Conservation (phyloP, 306 rosid species). For the Ochetophila trinervis region DNA sequence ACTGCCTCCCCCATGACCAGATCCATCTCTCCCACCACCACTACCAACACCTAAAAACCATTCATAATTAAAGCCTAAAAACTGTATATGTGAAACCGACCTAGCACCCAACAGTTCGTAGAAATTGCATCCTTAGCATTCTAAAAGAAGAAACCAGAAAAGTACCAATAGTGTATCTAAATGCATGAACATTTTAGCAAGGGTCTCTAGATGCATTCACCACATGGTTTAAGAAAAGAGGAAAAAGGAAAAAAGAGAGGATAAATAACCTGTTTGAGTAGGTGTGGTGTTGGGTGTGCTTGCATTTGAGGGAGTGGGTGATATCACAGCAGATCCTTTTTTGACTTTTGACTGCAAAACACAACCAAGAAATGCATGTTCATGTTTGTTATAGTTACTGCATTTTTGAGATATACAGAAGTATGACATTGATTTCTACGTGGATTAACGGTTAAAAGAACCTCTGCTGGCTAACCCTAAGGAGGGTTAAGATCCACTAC, state of each 20-base stretch:
- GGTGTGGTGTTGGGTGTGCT: conserved; percentile 33
- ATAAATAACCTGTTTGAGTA: conserved; percentile 48
- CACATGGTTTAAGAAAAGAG: not conserved
- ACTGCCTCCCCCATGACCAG: conserved; percentile 40
- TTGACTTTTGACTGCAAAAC: conserved; percentile 75
- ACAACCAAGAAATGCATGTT: conserved; percentile 5
- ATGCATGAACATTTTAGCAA: not conserved
- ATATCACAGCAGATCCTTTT: conserved; percentile 82
- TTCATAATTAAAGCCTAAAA: not conserved
- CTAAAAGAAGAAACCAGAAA: too few relatives aligned
- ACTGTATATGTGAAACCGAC: not conserved
- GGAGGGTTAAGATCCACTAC: conserved; percentile 8
- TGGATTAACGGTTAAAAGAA: not conserved
- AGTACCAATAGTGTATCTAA: too few relatives aligned
- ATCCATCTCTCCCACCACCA: conserved; percentile 55
- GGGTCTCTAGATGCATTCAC: not conserved
- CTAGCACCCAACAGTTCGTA: not conserved
- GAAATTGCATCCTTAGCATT: not conserved
- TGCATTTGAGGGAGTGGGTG: conserved; percentile 35
- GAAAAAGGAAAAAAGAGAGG: conserved; percentile 20
- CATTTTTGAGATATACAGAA: not conserved
- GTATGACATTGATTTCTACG: conserved; percentile 7
- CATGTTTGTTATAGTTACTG: too few relatives aligned
- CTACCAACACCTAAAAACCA: conserved; percentile 20
- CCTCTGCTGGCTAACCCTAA: not conserved